A percentile compares a stretch with the other conserved stretches of the same genome.
phyloP scores from a whole-genome alignment of 768 basidiomycete genomes.

The Rhodotorula toruloides region DNA sequence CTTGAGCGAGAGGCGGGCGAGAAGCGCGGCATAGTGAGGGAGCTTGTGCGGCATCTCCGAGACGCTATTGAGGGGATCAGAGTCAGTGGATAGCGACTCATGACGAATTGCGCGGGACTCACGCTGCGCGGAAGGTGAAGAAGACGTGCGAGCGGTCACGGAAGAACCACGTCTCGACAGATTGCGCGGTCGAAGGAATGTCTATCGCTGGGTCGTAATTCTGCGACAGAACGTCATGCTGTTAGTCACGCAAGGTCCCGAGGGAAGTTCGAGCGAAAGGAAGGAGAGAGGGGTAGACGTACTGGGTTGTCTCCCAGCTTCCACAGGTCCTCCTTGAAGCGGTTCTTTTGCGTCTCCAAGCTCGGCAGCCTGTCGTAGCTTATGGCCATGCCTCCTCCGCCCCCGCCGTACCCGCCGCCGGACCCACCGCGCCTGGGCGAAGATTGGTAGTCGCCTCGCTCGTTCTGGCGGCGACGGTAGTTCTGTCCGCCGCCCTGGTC shows the following conservation, averaged over 20 bases:
- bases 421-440: conserved; percentile 33
- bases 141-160: conserved; percentile 45
- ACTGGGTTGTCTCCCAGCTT: conserved; percentile 44
- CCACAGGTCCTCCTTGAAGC: conserved; percentile 45
- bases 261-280: neutral
- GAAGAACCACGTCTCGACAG: conserved; percentile 44
- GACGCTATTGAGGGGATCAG: neutral
- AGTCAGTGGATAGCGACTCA: neutral
- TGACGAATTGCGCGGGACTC: conserved; percentile 13
- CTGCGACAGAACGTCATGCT: conserved; percentile 25
- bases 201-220: conserved; percentile 48
- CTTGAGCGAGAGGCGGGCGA: conserved; percentile 55
- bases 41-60: conserved; percentile 93
- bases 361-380: conserved; percentile 17
- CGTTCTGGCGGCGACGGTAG: neutral
- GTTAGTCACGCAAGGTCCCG: neutral
- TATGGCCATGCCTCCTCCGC: conserved; percentile 1
- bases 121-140: conserved; percentile 48
- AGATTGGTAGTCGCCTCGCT: conserved; percentile 24
- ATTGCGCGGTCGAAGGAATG: conserved; percentile 44
- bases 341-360: conserved; percentile 39
- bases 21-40: conserved; percentile 75
- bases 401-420: conserved; percentile 13
- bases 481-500: conserved; percentile 27
- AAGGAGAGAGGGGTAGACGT: too few relatives aligned